Evolutionary conservation across 1,139 yeast species (phyloP), one percentile per base, ranked within the genome.

Genomic region (Wickerhamiella pararugosa): DNA sequence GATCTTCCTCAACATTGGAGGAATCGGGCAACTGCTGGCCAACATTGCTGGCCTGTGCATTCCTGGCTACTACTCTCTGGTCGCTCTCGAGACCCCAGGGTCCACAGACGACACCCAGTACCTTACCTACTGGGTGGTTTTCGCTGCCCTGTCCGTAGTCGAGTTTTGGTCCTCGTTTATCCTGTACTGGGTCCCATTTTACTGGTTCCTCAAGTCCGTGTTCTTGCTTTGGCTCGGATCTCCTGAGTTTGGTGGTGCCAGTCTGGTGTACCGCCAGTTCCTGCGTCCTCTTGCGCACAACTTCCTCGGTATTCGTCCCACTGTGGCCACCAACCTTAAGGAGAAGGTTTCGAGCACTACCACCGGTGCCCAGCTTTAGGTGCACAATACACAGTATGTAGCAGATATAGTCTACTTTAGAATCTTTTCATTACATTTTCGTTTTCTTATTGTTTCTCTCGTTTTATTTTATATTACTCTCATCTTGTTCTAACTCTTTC

Each of bases 91-190:
- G 62, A 79, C 95, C 31, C 53, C 73, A 7, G 60, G 71, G 29
- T 66, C 76, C 37, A 64, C 67, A 33, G 96, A 86, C 59, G 95
- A 86, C 62, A 80, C 92, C 48, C 80, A 83, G 56, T 74, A 81
- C 61, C 73, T 90, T 59, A 80, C 95, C 32, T 87, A 90, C 64
- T 90, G 98, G 98, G 95, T 90, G 47, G 94, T 90, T 29, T 90
- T 83, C 60, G 94, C 96, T 29, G 77, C 76, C 56, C 75, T 90
- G 67, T 82, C 79, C 60, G 90, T 90, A 41, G 58, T 84, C 55
- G 99, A 90, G 67, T 90, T 84, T 71, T 90, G 97, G 97, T 79
- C 95, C 48, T 75, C 77, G 58, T 79, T 95, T 34, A 79, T 92
- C 53, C 71, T 87, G 50, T 83, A 82, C 71, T 82, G 95, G 93